Evolutionary conservation across 2,329 filamentous ascomycete species (phyloP).

Genomic region (Neopestalotiopsis clavispora): DNA sequence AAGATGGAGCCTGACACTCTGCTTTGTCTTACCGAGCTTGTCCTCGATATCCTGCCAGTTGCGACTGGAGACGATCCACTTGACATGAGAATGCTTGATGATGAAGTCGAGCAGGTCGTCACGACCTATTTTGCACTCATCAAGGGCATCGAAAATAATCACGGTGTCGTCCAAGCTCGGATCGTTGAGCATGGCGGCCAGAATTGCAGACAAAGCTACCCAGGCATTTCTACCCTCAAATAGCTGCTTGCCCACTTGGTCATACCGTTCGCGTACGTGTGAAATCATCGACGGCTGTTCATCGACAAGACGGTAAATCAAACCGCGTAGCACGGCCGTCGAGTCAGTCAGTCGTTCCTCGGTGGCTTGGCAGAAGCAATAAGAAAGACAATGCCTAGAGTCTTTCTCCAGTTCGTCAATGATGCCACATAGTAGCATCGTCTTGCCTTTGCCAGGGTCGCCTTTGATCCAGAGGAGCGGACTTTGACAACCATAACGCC

Average conservation of each 20-base stretch:
- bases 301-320: conserved; percentile 35
- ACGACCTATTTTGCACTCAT: conserved; percentile 45
- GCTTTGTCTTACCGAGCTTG: conserved; percentile 23
- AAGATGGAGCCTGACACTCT: conserved; percentile 36
- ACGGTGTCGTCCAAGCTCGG: conserved; percentile 32
- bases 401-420: conserved; percentile 29
- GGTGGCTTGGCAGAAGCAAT: conserved; percentile 41
- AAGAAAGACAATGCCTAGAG: conserved; percentile 16
- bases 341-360: conserved; percentile 32
- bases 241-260: conserved; percentile 33
- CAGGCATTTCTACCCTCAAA: conserved; percentile 46
- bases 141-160: conserved; percentile 51
- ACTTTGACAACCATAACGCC: conserved; percentile 25
- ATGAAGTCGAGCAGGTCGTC: conserved; percentile 42
- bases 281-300: conserved; percentile 36
- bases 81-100: conserved; percentile 29
- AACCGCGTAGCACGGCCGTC: conserved; percentile 35
- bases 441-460: conserved; percentile 42
- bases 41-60: conserved; percentile 43
- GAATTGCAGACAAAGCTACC: conserved; percentile 42
- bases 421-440: conserved; percentile 37
- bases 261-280: conserved; percentile 39
- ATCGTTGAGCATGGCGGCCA: conserved; percentile 46
- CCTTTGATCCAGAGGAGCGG: conserved; percentile 35
- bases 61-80: conserved; percentile 47